Conservation (phyloP, 2,329 filamentous ascomycete species). For the Diplodia scrobiculata region DNA sequence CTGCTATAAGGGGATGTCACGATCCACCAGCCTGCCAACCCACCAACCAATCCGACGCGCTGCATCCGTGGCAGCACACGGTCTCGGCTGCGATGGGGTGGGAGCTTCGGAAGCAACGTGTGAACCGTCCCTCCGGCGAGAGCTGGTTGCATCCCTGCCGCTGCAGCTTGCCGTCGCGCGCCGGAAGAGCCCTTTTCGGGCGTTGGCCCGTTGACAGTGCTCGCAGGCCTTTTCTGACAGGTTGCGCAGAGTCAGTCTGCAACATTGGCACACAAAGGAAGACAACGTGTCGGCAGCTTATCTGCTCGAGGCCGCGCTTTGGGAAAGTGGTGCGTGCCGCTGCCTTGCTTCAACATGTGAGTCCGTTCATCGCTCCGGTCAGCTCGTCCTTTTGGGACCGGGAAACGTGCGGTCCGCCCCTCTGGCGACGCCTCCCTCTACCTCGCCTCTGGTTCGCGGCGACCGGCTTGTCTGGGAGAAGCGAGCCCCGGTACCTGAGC, state of each 20-base stretch:
- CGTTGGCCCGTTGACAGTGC: not conserved
- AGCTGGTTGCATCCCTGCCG: not conserved
- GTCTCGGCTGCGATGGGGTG: too few relatives aligned
- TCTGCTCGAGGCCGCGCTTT: slow-evolving; percentile 18
- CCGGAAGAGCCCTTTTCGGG: not conserved
- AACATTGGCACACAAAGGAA: slow-evolving; percentile 11
- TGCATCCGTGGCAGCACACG: too few relatives aligned
- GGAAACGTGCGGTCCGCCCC: slow-evolving; percentile 14
- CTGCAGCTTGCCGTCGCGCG: slow-evolving; percentile 5
- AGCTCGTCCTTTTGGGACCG: not conserved
- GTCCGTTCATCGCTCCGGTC: too few relatives aligned
- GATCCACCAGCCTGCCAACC: too few relatives aligned
- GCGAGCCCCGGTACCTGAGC: not conserved
- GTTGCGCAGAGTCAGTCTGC: slow-evolving; percentile 21
- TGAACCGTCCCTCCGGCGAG: not conserved
- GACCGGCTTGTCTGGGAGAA: not conserved
- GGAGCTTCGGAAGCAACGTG: slow-evolving; percentile 9
- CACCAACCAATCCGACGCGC: too few relatives aligned
- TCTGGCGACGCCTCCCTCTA: not conserved
- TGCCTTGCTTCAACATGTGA: slow-evolving; percentile 8
- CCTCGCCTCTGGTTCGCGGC: not conserved
- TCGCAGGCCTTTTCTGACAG: slow-evolving; percentile 1
- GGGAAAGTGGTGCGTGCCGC: not conserved
- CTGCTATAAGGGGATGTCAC: not conserved
- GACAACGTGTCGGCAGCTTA: slow-evolving; percentile 18